Evolutionary conservation across 2,329 filamentous ascomycete species (phyloP).

Genomic region (Cercospora sesami): DNA sequence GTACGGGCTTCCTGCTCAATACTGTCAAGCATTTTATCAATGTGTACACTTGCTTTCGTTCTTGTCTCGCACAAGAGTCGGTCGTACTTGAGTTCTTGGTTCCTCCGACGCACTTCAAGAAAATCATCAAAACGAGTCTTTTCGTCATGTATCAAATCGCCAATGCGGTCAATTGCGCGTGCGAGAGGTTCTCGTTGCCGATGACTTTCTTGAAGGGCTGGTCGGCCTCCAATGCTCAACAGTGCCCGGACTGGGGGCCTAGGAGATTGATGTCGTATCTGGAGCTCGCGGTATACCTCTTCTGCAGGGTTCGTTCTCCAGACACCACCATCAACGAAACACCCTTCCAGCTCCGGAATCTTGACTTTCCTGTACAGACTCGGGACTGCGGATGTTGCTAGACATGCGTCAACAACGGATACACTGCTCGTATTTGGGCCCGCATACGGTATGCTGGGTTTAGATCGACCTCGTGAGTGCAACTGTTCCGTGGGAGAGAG

Average conservation of each 20-base stretch:
- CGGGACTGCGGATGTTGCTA: not conserved
- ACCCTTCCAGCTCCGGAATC: not conserved
- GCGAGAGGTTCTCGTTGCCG: not conserved
- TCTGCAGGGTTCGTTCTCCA: not conserved
- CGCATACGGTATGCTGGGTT: not conserved
- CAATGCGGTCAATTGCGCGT: not conserved
- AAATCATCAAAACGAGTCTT: not conserved
- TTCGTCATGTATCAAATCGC: not conserved
- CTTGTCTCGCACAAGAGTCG: not conserved
- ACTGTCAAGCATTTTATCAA: not conserved
- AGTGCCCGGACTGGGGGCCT: not conserved
- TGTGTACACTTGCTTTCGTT: not conserved
- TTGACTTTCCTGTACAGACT: not conserved
- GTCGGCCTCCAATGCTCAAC: not conserved
- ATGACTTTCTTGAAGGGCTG: not conserved
- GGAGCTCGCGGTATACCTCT: not conserved
- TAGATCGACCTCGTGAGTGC: too few species aligned
- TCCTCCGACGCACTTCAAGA: not conserved
- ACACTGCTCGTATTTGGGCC: not conserved
- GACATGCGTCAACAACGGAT: not conserved
- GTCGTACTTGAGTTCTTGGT: not conserved
- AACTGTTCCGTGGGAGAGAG: too few species aligned
- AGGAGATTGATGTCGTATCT: not conserved
- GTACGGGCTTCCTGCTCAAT: not conserved
- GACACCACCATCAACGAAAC: not conserved